Base-by-base conservation (phyloP, 805 yeast species). In the Saccharomycopsis oosterbeekiorum region DNA sequence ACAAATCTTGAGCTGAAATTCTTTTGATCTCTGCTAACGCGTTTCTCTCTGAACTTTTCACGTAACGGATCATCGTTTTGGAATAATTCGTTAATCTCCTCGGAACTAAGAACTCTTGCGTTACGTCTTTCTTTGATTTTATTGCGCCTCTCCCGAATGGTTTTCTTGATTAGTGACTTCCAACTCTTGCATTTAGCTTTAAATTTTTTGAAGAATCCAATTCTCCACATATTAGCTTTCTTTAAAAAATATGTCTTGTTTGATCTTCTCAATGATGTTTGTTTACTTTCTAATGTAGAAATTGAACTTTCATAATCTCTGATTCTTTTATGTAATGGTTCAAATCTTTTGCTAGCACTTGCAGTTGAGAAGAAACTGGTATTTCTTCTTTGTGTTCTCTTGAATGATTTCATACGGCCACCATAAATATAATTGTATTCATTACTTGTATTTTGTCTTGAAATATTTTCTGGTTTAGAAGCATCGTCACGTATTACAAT, bases 101-200 rank as follows among this genome's bases (percentile, higher is more conserved):
- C 14, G 8, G 53, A 24, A 15, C 34, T 10, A 47, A 47, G 34
- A 4, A 15, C 53, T 21, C 53, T 47, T 11, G 53, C 53, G 9
- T 12, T 21, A 6, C 53, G 19, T 47, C n/a, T 47, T 10, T 47
- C 41, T 14, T 37, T 47, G 19, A 6, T 47, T 24, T 19, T 47
- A 2, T n/a, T 8, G 12, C 53, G 53, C 15, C 53, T 47, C 26
- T 24, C 53, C 11, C 53, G 53, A 17, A 47, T 47, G 2, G 12
- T 26, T 10, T 47, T 47, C 21, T 47, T 47, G 21, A 47, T 21
- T 17, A 47, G 5, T 6, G n/a, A 19, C 21, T 47, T 47, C 53
- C 53, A 47, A 24, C 53, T 47, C n/a, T 47, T 47, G 53, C 53
- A 47, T 47, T 47, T 47, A 47, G 53, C 53, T 21, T 47, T 47